Base-by-base conservation (phyloP, 768 basidiomycete genomes). In the Auriculariales sp. region DNA sequence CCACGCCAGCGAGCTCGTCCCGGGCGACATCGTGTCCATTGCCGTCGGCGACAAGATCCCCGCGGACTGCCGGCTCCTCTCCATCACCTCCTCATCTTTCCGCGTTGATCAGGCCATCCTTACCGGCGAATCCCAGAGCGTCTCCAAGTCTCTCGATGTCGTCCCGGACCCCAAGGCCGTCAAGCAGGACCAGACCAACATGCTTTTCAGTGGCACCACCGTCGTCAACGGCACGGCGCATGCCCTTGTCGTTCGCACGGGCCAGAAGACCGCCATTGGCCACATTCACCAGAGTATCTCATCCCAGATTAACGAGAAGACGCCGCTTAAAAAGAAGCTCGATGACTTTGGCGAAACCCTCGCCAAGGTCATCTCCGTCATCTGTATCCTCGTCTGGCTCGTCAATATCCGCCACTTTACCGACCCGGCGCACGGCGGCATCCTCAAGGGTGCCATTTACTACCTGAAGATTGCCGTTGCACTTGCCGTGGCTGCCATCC, bases 381-480 rank as follows among this genome's bases (percentile, higher is more conserved):
- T 98, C 59, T 99, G 94, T 58, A 72, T 99, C 52, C 80, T 99
- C 53, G 94, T 99, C 55, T 99, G 94, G 94, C 71, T 97, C 53
- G 86, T 99, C 68, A 99, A 99, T 66, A 74, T 92, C 57, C 81
- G 87, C 47, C 90, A 99, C 67, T 99, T 99, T 66, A 83, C 78
- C 76, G 94, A 99, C 60, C 91, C 94, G 3, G 77, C 86, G 24
- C 94, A 99, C 61, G 86, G 85, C 55, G 88, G 93, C 46, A 78
- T 68, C 42, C 71, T 97, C 59, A 91, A 91, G 62, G 94, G 94
- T 34, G 94, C 94, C 0, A 78, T 99, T 48, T 98, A 97, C 65
- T 99, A 99, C 68, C 89, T 99, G 76, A 99, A 99, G 69, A 97
- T 99, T 61, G 94, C 94, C 30, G 95, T 99, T 36, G 92, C 95